Conservation (phyloP, 2,329 filamentous ascomycete genomes). For the Sporothrix humicola region DNA sequence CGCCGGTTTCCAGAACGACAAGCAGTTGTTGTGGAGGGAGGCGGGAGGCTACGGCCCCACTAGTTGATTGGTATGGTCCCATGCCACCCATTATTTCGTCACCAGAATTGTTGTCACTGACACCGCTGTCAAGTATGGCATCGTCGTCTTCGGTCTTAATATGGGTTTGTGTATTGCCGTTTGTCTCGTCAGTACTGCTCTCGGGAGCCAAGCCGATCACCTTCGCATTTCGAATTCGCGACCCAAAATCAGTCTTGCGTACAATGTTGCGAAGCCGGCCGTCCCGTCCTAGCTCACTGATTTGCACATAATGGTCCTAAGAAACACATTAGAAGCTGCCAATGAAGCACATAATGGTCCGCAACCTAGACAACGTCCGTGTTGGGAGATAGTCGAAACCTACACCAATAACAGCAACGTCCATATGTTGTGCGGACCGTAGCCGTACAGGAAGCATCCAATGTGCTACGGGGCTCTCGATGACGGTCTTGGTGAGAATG, state of each 20-base stretch:
- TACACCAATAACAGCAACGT: conserved; percentile 85
- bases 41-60: conserved; percentile 7
- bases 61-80: background rate
- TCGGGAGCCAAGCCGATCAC: conserved; percentile 67
- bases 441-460: conserved; percentile 82
- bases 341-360: background rate
- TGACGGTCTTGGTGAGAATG: conserved; percentile 76
- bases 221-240: conserved; percentile 77
- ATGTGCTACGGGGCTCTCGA: conserved; percentile 75
- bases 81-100: conserved; percentile 31
- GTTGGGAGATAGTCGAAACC: conserved; percentile 44
- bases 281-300: conserved; percentile 74
- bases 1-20: conserved; percentile 73
- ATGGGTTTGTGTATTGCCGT: conserved; percentile 40
- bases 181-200: conserved; percentile 46
- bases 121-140: conserved; percentile 18
- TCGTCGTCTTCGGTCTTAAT: conserved; percentile 52
- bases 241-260: conserved; percentile 79
- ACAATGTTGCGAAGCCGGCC: conserved; percentile 76
- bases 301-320: conserved; percentile 77
- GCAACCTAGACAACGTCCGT: background rate
- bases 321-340: background rate
- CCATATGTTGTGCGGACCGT: conserved; percentile 71
- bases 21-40: conserved; percentile 82
- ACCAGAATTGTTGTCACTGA: background rate